Percentiles rank a stretch among this genome's conserved stretches.
phyloP scores from a whole-genome alignment of 164 flowering plant genomes.

The Platanus orientalis region DNA sequence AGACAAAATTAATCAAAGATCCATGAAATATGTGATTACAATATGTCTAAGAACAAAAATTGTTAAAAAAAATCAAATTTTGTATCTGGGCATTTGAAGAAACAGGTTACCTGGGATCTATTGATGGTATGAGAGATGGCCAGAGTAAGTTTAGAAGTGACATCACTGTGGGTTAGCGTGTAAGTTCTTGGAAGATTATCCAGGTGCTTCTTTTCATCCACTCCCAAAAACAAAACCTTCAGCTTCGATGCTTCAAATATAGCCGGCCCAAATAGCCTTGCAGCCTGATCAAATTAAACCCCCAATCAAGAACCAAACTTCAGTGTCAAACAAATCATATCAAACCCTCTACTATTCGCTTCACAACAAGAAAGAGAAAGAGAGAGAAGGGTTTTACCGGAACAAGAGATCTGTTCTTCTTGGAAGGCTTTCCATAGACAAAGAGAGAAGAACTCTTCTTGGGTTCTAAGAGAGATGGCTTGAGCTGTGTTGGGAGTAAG shows the following conservation, averaged over 20 bases:
- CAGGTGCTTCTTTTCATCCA: slow-evolving; percentile 61
- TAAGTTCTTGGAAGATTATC: slow-evolving; percentile 66
- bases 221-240: slow-evolving; percentile 54
- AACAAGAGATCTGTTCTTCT: not conserved
- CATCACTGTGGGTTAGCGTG: slow-evolving; percentile 68
- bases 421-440: not conserved
- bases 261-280: not conserved
- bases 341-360: no score
- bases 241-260: slow-evolving; percentile 55
- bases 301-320: no score
- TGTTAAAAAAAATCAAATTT: no score
- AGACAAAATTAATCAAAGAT: no score
- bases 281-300: not conserved
- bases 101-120: slow-evolving; percentile 63
- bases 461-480: not conserved
- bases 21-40: no score
- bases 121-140: slow-evolving; percentile 76
- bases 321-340: no score
- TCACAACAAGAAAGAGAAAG: not conserved
- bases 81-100: not conserved
- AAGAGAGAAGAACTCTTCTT: not conserved
- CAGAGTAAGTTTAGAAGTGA: slow-evolving; percentile 59
- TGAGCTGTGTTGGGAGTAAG: not conserved
- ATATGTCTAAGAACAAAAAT: no score
- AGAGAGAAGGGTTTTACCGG: not conserved